These are phyloP conservation scores for Fonsecaea erecta DNA, from an alignment of 2,329 filamentous ascomycete genomes.

Conservation along the genomic window DNA sequence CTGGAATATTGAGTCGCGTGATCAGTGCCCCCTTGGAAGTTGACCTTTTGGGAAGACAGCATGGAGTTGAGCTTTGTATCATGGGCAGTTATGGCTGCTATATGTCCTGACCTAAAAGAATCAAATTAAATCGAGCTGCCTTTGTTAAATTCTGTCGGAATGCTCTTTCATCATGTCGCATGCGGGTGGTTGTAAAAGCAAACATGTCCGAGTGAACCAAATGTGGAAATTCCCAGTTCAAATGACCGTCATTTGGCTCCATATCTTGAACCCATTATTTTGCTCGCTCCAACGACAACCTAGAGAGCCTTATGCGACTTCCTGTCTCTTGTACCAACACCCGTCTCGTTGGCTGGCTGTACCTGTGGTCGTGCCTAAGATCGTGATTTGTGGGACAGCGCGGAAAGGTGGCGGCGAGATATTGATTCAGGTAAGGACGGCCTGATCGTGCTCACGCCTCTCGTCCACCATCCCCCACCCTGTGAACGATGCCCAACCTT, in stretches of 20 bases:
- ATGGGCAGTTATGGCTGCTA: slow-evolving; percentile 11
- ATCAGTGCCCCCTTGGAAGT: not conserved
- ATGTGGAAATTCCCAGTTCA: not conserved
- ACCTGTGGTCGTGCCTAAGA: not conserved
- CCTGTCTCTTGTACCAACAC: not conserved
- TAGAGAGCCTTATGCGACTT: slow-evolving; percentile 7
- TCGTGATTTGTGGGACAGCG: not conserved
- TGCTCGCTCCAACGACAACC: not conserved
- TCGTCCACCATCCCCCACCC: slow-evolving; percentile 8
- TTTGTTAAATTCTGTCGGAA: not conserved
- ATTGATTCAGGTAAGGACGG: slow-evolving; percentile 13
- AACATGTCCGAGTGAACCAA: not conserved
- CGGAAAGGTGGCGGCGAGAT: not conserved
- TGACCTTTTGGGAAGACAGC: slow-evolving; percentile 15
- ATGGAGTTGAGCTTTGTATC: slow-evolving; percentile 25
- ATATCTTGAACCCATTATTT: not conserved
- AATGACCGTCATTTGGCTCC: slow-evolving; percentile 15
- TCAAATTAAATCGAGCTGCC: slow-evolving; percentile 3
- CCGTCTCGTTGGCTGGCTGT: not conserved
- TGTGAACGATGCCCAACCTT: slow-evolving; percentile 10
- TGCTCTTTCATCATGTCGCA: not conserved
- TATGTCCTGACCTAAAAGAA: not conserved
- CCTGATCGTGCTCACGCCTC: slow-evolving; percentile 8
- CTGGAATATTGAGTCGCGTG: slow-evolving; percentile 62
- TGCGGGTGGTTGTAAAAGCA: not conserved